These are phyloP conservation scores for Penicillium oxalicum DNA, from an alignment of 2,329 filamentous ascomycete genomes.

Conservation along the genomic window DNA sequence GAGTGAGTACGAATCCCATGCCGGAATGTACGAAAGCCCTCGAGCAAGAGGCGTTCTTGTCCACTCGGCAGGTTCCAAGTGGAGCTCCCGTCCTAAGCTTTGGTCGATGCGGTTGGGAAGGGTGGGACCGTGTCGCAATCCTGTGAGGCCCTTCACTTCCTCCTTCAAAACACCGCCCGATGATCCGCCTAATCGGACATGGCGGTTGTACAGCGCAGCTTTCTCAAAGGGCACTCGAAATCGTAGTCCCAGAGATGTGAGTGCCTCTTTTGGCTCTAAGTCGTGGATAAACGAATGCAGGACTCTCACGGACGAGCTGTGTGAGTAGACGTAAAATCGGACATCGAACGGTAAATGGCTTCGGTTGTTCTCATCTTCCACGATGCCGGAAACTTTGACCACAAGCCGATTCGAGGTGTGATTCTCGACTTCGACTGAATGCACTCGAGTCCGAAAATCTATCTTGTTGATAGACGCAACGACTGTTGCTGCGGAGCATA, in stretches of 20 bases:
- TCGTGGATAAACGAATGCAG: conserved; percentile 14
- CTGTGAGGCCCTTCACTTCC: conserved; percentile 55
- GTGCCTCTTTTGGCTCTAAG: conserved; percentile 4
- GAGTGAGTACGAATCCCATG: conserved; percentile 55
- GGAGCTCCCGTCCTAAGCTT: conserved; percentile 43
- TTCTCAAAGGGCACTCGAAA: conserved; percentile 51
- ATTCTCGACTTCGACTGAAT: conserved; percentile 9
- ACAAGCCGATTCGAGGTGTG: conserved; percentile 5
- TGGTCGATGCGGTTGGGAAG: conserved; percentile 46
- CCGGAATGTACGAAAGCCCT: conserved; percentile 51
- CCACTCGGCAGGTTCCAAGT: conserved; percentile 36
- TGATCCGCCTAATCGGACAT: conserved; percentile 52
- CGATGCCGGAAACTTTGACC: conserved; percentile 9
- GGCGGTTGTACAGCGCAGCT: conserved; percentile 53
- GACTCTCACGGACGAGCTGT: conserved; percentile 7
- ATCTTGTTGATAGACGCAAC: conserved; percentile 9
- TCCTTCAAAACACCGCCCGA: conserved; percentile 53
- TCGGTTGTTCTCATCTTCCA: not conserved
- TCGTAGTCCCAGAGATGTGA: conserved; percentile 39
- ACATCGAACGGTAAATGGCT: conserved; percentile 13
- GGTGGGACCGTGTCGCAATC: conserved; percentile 53
- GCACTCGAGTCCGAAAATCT: conserved; percentile 3
- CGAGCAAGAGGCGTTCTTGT: conserved; percentile 44
- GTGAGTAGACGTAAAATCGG: conserved; percentile 14
- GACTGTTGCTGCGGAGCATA: conserved; percentile 10